phyloP scores from a whole-genome alignment of 371 early-diverging fungal genomes.

The Mortierella polycephala region DNA sequence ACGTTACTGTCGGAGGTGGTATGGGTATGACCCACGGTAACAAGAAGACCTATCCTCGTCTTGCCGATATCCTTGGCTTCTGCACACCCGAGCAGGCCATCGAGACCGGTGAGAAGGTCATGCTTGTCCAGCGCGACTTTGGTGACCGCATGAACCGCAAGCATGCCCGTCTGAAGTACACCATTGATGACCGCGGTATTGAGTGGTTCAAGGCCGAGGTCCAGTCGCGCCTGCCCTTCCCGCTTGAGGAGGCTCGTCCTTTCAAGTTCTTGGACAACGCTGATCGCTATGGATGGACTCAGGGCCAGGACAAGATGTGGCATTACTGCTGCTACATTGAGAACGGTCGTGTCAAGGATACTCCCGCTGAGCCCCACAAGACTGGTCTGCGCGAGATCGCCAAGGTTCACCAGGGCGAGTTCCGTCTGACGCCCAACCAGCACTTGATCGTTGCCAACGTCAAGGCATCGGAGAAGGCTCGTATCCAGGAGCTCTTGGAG shows the following conservation, averaged over 20 bases:
- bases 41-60: conserved; percentile 94
- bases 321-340: conserved; percentile 91
- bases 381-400: conserved; percentile 86
- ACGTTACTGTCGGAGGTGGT: conserved; percentile 94
- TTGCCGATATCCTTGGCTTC: conserved; percentile 84
- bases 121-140: conserved; percentile 92
- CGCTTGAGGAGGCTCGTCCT: conserved; percentile 71
- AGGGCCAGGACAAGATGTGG: conserved; percentile 76
- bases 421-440: conserved; percentile 93
- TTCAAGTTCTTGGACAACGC: conserved; percentile 87
- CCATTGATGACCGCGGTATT: conserved; percentile 92
- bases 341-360: conserved; percentile 93
- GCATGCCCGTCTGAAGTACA: conserved; percentile 97
- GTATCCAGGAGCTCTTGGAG: conserved; percentile 76
- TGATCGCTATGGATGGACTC: conserved; percentile 94
- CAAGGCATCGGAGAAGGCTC: conserved; percentile 73
- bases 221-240: conserved; percentile 81
- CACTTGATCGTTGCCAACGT: conserved; percentile 87
- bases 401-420: conserved; percentile 78
- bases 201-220: conserved; percentile 90
- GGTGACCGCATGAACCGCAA: conserved; percentile 97
- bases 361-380: conserved; percentile 79
- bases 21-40: conserved; percentile 98
- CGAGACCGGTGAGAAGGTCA: conserved; percentile 84
- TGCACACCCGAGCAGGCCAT: conserved; percentile 82